Conservation (phyloP, 2,329 filamentous ascomycete genomes). For the Fusarium sp. region DNA sequence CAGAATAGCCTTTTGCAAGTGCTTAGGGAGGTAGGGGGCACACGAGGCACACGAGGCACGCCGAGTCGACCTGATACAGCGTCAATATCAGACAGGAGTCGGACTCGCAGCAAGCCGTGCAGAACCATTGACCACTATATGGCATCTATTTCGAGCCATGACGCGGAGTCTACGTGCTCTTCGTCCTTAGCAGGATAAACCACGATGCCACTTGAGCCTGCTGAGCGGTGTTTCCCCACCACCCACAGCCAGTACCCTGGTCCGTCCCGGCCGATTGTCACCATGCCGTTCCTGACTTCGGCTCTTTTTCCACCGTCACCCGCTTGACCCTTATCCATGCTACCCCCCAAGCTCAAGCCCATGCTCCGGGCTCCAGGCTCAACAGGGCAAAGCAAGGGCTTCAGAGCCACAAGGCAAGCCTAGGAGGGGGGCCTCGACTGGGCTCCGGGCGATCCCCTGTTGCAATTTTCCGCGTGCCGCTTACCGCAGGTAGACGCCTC, state of each 20-base stretch:
- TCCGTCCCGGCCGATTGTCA: slow-evolving; percentile 41
- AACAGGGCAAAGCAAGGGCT: neutral
- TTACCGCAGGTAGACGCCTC: slow-evolving; percentile 21
- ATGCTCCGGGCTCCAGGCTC: slow-evolving; percentile 29
- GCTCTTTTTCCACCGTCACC: slow-evolving; percentile 30
- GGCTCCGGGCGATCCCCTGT: slow-evolving; percentile 14
- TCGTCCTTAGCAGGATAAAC: slow-evolving; percentile 12
- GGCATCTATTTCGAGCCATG: slow-evolving; percentile 28
- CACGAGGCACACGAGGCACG: slow-evolving; percentile 11
- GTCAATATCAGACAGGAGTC: slow-evolving; percentile 6
- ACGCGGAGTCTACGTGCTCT: slow-evolving; percentile 28
- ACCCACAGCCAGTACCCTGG: slow-evolving; percentile 35
- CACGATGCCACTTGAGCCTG: slow-evolving; percentile 11
- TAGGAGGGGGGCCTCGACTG: slow-evolving; percentile 15
- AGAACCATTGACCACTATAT: slow-evolving; percentile 7
- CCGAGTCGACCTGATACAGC: slow-evolving; percentile 10
- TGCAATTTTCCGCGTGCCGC: slow-evolving; percentile 21
- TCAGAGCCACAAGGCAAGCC: slow-evolving; percentile 14
- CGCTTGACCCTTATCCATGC: slow-evolving; percentile 25
- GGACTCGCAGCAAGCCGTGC: neutral
- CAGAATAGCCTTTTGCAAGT: slow-evolving; percentile 27
- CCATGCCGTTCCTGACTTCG: slow-evolving; percentile 43
- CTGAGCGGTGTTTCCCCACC: slow-evolving; percentile 33
- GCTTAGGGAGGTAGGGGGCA: slow-evolving; percentile 14
- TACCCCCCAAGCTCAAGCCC: slow-evolving; percentile 18